Base-by-base conservation (phyloP, 1,284 basidiomycete genomes). In the Trichosporon sp. region DNA sequence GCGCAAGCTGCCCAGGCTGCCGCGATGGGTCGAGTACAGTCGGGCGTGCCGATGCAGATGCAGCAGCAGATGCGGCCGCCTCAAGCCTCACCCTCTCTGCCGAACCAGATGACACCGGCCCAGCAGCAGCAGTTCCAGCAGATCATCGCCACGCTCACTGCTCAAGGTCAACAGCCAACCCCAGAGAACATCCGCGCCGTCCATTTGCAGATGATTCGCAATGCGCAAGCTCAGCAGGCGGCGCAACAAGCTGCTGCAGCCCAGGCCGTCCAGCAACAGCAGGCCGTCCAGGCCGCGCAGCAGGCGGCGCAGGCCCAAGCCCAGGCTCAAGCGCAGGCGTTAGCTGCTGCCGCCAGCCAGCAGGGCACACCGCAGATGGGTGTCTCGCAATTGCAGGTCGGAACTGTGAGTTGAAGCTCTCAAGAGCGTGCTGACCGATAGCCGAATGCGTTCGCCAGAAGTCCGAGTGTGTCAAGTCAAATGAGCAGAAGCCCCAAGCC, bases 161-260 rank as follows among this genome's bases (percentile, higher is more conserved):
- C 77, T 38, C 73, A 63, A 42, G 79, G 79, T 5, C 75, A 77
- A 67, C 71, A 72, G 47, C 71, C 75, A 5, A 80, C 77, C 4
- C 72, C 75, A 2, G 80, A 81, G 66, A 71, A 71, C 9, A 71
- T 81, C 21, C 73, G 75, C 44, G 70, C 72, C 4, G 60, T 75
- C 15, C 75, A 75, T 23, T 18, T 69, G 9, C 69, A 75, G 51
- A 68, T 78, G 42, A 51, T 76, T 60, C 67, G 75, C 6, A 73
- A 77, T 66, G 75, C 68, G 11, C 66, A 68, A 32, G 67, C 60
- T 11, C 67, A 68, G 47, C 56, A 60, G 56, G 56, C 56, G 29
- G 56, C 56, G 21, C 56, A 60, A 11, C 56, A 60, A n/a, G 56
- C 56, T 7, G 56, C 56, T 18, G 63, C 63, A 2, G 62, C 53